Percentiles rank a stretch among this genome's conserved stretches.
phyloP scores from a whole-genome alignment of 257 asterid species.

The Penstemon barbatus region DNA sequence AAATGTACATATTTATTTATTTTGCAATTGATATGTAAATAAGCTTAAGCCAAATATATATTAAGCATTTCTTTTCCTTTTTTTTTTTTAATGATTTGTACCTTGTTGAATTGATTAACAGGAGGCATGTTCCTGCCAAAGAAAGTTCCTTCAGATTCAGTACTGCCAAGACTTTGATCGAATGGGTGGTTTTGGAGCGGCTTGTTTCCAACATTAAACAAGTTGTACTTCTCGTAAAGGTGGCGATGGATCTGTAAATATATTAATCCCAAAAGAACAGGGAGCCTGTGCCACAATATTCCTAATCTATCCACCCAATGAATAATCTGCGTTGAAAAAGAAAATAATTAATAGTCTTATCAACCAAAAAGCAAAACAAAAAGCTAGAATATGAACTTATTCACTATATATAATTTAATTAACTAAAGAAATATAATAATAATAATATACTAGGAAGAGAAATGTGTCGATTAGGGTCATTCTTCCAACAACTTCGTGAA shows the following conservation, averaged over 20 bases:
- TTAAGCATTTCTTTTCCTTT: too few species aligned
- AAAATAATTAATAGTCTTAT: background rate
- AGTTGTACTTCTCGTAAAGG: slow-evolving; percentile 58
- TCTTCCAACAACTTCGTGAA: slow-evolving; percentile 35
- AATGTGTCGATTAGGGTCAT: slow-evolving; percentile 50
- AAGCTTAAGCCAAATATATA: background rate
- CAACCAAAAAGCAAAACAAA: background rate
- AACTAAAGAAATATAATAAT: background rate
- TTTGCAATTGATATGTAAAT: background rate
- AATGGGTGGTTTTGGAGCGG: slow-evolving; percentile 45
- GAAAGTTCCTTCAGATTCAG: slow-evolving; percentile 36
- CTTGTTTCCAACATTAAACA: slow-evolving; percentile 55
- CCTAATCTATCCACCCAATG: slow-evolving; percentile 46
- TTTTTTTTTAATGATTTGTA: slow-evolving; percentile 7
- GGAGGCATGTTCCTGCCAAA: slow-evolving; percentile 66
- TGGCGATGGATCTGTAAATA: slow-evolving; percentile 50
- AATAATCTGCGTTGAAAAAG: slow-evolving; percentile 39
- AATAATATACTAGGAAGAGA: slow-evolving; percentile 44
- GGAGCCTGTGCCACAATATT: slow-evolving; percentile 52
- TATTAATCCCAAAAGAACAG: slow-evolving; percentile 52
- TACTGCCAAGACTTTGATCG: slow-evolving; percentile 39
- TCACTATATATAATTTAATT: too few species aligned
- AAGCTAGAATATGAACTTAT: background rate
- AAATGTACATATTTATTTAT: too few species aligned
- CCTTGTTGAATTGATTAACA: slow-evolving; percentile 45